Percentiles rank a stretch among this genome's conserved stretches.
phyloP scores from a whole-genome alignment of 2,329 filamentous ascomycete species.

The Fusarium sp. region DNA sequence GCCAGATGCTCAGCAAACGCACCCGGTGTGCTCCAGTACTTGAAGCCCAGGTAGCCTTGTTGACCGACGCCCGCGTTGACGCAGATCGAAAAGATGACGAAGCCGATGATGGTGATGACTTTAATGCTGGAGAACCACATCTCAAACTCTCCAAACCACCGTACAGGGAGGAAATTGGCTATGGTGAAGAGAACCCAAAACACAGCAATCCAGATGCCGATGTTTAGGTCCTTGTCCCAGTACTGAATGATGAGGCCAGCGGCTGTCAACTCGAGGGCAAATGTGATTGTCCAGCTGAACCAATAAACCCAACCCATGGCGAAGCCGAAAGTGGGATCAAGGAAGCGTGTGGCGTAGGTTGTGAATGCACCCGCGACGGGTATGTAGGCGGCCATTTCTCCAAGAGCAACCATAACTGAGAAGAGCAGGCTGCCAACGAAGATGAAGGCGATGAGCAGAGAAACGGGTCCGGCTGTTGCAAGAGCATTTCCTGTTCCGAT shows the following conservation, averaged over 20 bases:
- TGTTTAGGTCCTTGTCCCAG: conserved; percentile 78
- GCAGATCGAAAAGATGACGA: conserved; percentile 73
- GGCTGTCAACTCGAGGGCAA: conserved; percentile 85
- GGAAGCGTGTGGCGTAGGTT: conserved; percentile 81
- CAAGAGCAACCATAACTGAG: conserved; percentile 81
- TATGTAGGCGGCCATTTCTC: conserved; percentile 85
- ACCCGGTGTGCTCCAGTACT: conserved; percentile 68
- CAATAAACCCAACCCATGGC: conserved; percentile 58
- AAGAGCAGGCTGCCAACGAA: conserved; percentile 78
- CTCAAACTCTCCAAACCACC: conserved; percentile 73
- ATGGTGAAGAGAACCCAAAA: conserved; percentile 71
- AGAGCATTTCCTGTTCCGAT: conserved; percentile 71
- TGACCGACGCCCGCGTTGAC: conserved; percentile 73
- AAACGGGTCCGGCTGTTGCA: conserved; percentile 66
- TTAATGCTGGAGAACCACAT: conserved; percentile 75
- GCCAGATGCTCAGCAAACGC: conserved; percentile 46
- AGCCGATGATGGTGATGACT: conserved; percentile 71
- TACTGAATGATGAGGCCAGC: conserved; percentile 80
- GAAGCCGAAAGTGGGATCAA: conserved; percentile 77
- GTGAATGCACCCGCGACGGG: conserved; percentile 82
- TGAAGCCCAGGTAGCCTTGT: conserved; percentile 70
- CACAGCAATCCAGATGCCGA: conserved; percentile 81
- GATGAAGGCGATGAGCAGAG: conserved; percentile 77
- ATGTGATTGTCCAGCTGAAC: conserved; percentile 85
- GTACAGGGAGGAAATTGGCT: conserved; percentile 69